Percentiles rank a stretch among this genome's conserved stretches.
These are phyloP conservation scores for Leccinum fallax DNA, from an alignment of 1,284 basidiomycete genomes.

Conservation along the genomic window DNA sequence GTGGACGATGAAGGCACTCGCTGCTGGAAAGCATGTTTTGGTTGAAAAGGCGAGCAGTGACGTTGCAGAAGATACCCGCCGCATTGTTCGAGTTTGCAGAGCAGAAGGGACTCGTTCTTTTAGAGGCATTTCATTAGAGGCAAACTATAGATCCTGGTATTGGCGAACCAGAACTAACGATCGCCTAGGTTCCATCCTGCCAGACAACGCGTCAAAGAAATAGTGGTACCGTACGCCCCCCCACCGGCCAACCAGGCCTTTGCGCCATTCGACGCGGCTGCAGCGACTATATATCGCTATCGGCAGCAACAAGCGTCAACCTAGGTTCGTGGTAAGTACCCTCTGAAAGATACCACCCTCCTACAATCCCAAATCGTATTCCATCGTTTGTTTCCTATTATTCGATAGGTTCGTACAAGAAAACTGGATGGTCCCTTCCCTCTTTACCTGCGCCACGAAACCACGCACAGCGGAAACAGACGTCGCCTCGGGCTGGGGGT, in stretches of 20 bases:
- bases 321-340: slow-evolving; percentile 24
- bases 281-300: slow-evolving; percentile 24
- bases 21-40: slow-evolving; percentile 72
- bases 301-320: slow-evolving; percentile 26
- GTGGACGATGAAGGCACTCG: slow-evolving; percentile 75
- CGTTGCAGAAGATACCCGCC: too few relatives aligned
- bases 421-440: slow-evolving; percentile 74
- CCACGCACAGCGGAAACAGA: slow-evolving; percentile 57
- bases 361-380: not conserved
- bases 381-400: not conserved
- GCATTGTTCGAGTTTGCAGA: too few relatives aligned
- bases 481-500: slow-evolving; percentile 50
- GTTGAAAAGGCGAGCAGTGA: slow-evolving; percentile 43
- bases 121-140: too few relatives aligned
- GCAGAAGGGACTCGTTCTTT: too few relatives aligned
- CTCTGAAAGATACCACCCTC: not conserved
- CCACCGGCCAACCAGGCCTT: slow-evolving; percentile 13
- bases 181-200: too few relatives aligned
- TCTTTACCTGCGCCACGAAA: slow-evolving; percentile 66
- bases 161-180: too few relatives aligned
- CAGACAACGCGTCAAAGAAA: too few relatives aligned
- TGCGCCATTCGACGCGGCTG: slow-evolving; percentile 17
- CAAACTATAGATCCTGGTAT: too few relatives aligned
- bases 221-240: too few relatives aligned
- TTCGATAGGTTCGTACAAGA: slow-evolving; percentile 72